phyloP scores from a whole-genome alignment of 2,329 filamentous ascomycete genomes.

The Dactylellina leptospora region DNA sequence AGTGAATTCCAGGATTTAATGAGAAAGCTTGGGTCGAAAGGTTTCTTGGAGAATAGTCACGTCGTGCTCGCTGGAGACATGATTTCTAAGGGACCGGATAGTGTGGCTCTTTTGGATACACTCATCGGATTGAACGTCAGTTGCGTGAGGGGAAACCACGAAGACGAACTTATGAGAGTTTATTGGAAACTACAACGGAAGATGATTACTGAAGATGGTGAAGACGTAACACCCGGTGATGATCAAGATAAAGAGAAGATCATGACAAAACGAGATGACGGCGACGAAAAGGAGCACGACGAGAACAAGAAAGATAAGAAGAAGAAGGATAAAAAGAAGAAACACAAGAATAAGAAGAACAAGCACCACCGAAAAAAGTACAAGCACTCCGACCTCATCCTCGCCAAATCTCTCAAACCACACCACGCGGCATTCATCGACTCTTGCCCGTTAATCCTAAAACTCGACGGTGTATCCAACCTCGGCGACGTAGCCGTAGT shows the following conservation, averaged over 20 bases:
- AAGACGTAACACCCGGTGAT: conserved; percentile 2
- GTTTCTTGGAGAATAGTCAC: conserved; percentile 67
- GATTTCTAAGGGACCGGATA: conserved; percentile 87
- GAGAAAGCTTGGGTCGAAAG: conserved; percentile 25
- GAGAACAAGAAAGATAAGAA: conserved; percentile 39
- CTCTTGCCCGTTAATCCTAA: conserved; percentile 78
- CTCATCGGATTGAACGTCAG: conserved; percentile 78
- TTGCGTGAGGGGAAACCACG: conserved; percentile 89
- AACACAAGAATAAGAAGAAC: conserved; percentile 30
- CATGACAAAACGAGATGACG: conserved; percentile 6
- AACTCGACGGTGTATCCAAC: conserved; percentile 70
- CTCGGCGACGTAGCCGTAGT: conserved; percentile 76
- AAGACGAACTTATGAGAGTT: conserved; percentile 81
- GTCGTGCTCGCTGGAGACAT: conserved; percentile 80
- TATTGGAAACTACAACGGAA: conserved; percentile 61
- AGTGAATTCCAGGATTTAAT: conserved; percentile 41
- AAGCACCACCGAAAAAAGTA: conserved; percentile 58
- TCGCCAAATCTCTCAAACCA: conserved; percentile 68
- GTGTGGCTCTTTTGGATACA: conserved; percentile 76
- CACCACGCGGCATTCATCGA: conserved; percentile 75
- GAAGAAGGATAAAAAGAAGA: conserved; percentile 28
- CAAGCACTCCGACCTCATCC: conserved; percentile 62
- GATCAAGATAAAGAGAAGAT: conserved; percentile 20
- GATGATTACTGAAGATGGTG: conserved; percentile 20
- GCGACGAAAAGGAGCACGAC: too few species aligned